phyloP scores from a whole-genome alignment of 257 asterid genomes.

The Scutellaria galericulata region DNA sequence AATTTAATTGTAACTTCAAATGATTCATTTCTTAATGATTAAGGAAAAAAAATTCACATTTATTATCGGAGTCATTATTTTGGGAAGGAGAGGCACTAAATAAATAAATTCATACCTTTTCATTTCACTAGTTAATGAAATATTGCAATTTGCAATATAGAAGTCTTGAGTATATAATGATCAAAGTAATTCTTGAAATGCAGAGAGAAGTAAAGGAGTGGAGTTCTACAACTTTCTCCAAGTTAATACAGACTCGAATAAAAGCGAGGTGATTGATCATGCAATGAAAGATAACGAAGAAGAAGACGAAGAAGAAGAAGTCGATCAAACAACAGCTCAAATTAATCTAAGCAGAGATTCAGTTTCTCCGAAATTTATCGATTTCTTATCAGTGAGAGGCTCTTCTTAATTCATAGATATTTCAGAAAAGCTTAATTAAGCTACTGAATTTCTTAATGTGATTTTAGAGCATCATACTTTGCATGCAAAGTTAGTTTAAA shows the following conservation, averaged over 20 bases:
- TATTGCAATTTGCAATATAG: no score
- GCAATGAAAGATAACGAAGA: slow-evolving; percentile 45
- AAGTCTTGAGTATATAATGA: neutral
- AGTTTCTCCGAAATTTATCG: slow-evolving; percentile 44
- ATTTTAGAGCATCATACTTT: neutral
- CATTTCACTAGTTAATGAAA: no score
- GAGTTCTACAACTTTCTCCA: slow-evolving; percentile 76
- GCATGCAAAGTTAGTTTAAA: slow-evolving; percentile 12
- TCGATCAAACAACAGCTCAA: slow-evolving; percentile 48
- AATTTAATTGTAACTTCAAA: neutral
- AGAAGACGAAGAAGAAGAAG: slow-evolving; percentile 48
- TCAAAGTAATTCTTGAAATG: slow-evolving; percentile 11
- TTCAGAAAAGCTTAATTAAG: slow-evolving; percentile 16
- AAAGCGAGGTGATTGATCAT: slow-evolving; percentile 71
- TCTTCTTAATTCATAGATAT: slow-evolving; percentile 30
- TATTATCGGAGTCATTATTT: no score
- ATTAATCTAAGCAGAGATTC: slow-evolving; percentile 10
- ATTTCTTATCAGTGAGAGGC: slow-evolving; percentile 57
- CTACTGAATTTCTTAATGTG: neutral
- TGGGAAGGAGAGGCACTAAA: no score
- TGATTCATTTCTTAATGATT: neutral
- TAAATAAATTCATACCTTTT: no score
- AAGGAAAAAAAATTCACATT: neutral
- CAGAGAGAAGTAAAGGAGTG: slow-evolving; percentile 58
- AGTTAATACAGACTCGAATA: slow-evolving; percentile 73